Evolutionary conservation across 495 filamentous ascomycete genomes (phyloP), one percentile per base, ranked within the genome.

Genomic region (Podospora pseudoanserina): DNA sequence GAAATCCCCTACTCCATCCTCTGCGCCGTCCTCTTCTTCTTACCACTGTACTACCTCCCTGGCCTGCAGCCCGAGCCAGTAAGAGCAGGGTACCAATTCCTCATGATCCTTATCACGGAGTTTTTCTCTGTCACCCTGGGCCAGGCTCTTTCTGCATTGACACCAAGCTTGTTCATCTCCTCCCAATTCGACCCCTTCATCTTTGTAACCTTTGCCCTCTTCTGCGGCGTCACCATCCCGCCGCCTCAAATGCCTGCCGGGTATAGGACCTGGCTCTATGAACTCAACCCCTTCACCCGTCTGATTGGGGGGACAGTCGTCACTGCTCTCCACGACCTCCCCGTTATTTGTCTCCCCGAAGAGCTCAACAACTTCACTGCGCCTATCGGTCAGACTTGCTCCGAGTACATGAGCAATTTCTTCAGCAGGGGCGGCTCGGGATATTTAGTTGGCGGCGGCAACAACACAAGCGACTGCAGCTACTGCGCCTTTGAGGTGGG

Each of bases 171-270:
- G 39, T 91, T 92, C 78, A 89, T 93, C 70, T 86, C 89, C 2
- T 84, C 88, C 3, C 86, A 91, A 63, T 82, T 89, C 70, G 92
- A 93, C 68, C 92, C 92, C 3, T 90, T 92, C 71, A 80, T 93
- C 75, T 88, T 91, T 75, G 89, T 93, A 78, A 86, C 90, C 60
- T 92, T 94, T 74, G 86, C 89, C 9, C 82, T 94, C 18, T 94
- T 96, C 86, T 94, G 90, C 74, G 92, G 92, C 69, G 91, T 94
- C 64, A 87, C 91, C 9, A 89, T 94, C 64, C 91, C 92, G 0
- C 87, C 85, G 30, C 86, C 87, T 0, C 87, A 89, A 72, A 91
- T 96, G 75, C 91, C 91, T 5, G 76, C 73, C 3, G 94, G 93
- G 79, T 97, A 92, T 89, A 84, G 88, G 15, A 81, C 82, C 0